These are phyloP conservation scores for Hansfordia pulvinata DNA, from an alignment of 2,329 filamentous ascomycete genomes.

Conservation along the genomic window DNA sequence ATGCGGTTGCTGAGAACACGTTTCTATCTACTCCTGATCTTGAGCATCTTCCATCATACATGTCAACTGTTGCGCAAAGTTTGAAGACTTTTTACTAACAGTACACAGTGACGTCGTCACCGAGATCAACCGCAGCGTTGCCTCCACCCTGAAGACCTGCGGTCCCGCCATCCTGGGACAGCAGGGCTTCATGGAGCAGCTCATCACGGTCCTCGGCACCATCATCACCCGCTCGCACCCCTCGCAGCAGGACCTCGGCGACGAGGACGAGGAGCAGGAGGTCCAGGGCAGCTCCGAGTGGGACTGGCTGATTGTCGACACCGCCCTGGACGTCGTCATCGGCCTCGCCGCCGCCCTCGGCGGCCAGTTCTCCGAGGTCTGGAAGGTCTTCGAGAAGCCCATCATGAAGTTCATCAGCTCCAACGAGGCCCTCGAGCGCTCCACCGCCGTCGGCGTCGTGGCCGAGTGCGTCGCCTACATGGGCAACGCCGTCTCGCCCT, in stretches of 20 bases:
- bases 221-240: slow-evolving; percentile 85
- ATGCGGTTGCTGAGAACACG: slow-evolving; percentile 85
- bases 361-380: slow-evolving; percentile 68
- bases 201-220: slow-evolving; percentile 60
- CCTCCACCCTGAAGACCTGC: slow-evolving; percentile 79
- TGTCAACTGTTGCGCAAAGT: too few relatives aligned
- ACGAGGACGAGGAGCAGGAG: slow-evolving; percentile 64
- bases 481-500: slow-evolving; percentile 66
- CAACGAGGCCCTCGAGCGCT: slow-evolving; percentile 75
- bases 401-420: slow-evolving; percentile 80
- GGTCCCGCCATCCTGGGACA: slow-evolving; percentile 74
- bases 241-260: slow-evolving; percentile 81
- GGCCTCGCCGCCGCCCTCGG: slow-evolving; percentile 76
- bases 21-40: slow-evolving; percentile 22
- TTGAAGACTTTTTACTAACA: slow-evolving; percentile 5
- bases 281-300: slow-evolving; percentile 79
- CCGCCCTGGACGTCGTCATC: slow-evolving; percentile 79
- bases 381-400: slow-evolving; percentile 92
- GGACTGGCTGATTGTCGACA: slow-evolving; percentile 95
- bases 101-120: slow-evolving; percentile 64
- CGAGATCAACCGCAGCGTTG: slow-evolving; percentile 88
- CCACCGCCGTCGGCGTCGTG: slow-evolving; percentile 79
- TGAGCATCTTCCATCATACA: too few relatives aligned
- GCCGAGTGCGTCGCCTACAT: slow-evolving; percentile 84
- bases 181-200: slow-evolving; percentile 59